These are phyloP conservation scores for Hyphopichia wangnamkhiaoensis DNA, from an alignment of 1,139 yeast species.

Conservation along the genomic window DNA sequence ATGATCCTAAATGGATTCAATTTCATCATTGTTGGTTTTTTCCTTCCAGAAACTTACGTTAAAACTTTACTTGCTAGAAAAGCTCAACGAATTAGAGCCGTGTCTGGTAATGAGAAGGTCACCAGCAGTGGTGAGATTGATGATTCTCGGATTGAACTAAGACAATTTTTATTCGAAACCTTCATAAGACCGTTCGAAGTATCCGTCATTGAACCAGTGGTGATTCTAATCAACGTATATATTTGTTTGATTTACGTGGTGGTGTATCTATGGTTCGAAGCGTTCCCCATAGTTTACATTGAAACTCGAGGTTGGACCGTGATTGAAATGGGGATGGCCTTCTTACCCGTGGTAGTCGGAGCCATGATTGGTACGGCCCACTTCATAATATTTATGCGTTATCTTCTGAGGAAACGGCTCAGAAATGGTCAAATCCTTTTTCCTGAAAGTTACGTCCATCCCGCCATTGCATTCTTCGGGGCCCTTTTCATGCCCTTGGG, in stretches of 20 bases:
- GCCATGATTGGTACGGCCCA: constrained; percentile 19
- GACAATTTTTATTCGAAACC: constrained; percentile 21
- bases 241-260: constrained; percentile 31
- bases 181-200: constrained; percentile 35
- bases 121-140: constrained; percentile 46
- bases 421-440: constrained; percentile 37
- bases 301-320: constrained; percentile 27
- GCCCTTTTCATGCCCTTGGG: constrained; percentile 31
- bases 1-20: constrained; percentile 35
- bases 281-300: constrained; percentile 31
- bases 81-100: constrained; percentile 46
- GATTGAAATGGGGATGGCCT: constrained; percentile 24
- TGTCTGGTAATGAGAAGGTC: constrained; percentile 43
- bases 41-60: constrained; percentile 54
- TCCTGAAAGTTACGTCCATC: constrained; percentile 63
- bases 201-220: constrained; percentile 32
- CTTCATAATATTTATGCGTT: constrained; percentile 20
- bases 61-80: constrained; percentile 46
- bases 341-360: constrained; percentile 22
- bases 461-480: constrained; percentile 37
- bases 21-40: constrained; percentile 29
- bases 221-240: constrained; percentile 29
- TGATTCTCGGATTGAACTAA: constrained; percentile 26
- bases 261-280: constrained; percentile 36
- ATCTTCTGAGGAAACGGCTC: constrained; percentile 25